Evolutionary conservation across 2,329 filamentous ascomycete species (phyloP).

Genomic region (Ilyonectria robusta): DNA sequence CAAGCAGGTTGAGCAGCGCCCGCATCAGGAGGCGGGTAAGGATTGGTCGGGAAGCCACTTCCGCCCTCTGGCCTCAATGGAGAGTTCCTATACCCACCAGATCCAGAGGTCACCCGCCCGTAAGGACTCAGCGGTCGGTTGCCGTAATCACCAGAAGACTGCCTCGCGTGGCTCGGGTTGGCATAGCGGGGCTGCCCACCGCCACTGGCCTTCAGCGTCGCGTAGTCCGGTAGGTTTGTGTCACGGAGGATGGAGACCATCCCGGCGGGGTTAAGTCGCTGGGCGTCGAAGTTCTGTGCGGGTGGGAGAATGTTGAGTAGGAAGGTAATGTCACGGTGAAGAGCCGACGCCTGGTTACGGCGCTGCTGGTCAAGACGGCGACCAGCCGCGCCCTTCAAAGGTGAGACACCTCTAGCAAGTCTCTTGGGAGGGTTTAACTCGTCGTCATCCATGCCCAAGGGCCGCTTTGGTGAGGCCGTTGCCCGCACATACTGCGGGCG

Average conservation of each 20-base stretch:
- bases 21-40: slow-evolving; percentile 50
- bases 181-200: slow-evolving; percentile 54
- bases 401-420: slow-evolving; percentile 89
- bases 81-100: slow-evolving; percentile 65
- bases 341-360: slow-evolving; percentile 73
- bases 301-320: slow-evolving; percentile 81
- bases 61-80: slow-evolving; percentile 64
- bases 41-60: slow-evolving; percentile 45
- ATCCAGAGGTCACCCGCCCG: slow-evolving; percentile 56
- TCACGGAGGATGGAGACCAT: slow-evolving; percentile 82
- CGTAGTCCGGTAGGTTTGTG: slow-evolving; percentile 75
- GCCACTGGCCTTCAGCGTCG: slow-evolving; percentile 65
- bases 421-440: slow-evolving; percentile 85
- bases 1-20: slow-evolving; percentile 46
- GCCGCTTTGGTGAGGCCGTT: slow-evolving; percentile 72
- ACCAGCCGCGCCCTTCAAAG: slow-evolving; percentile 90
- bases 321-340: slow-evolving; percentile 79
- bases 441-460: slow-evolving; percentile 78
- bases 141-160: slow-evolving; percentile 60
- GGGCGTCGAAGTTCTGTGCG: slow-evolving; percentile 78
- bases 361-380: slow-evolving; percentile 86
- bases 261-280: slow-evolving; percentile 77
- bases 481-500: slow-evolving; percentile 62
- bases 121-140: slow-evolving; percentile 65
- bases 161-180: slow-evolving; percentile 56